Evolutionary conservation across 495 filamentous ascomycete genomes (phyloP).

Genomic region (Chaetomium cochliodes): DNA sequence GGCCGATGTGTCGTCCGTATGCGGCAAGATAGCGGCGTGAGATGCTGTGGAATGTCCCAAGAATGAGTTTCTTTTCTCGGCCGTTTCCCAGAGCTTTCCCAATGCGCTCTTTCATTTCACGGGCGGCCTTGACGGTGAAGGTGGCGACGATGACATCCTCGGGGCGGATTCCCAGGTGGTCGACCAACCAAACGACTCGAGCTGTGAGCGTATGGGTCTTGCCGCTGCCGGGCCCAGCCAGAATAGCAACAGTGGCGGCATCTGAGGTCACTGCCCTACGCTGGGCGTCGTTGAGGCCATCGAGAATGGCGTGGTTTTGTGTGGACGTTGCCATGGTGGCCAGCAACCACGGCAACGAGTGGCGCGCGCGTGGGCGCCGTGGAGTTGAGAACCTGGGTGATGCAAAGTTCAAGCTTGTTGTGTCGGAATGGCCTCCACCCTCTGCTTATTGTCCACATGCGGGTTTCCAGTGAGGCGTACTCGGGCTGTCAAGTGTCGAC

Average conservation of each 20-base stretch:
- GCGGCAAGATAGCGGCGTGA: constrained; percentile 78
- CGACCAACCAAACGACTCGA: constrained; percentile 89
- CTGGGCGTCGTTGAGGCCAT: constrained; percentile 82
- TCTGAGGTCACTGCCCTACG: constrained; percentile 77
- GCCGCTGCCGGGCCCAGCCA: constrained; percentile 78
- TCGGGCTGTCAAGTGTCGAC: constrained; percentile 3
- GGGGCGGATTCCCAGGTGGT: constrained; percentile 71
- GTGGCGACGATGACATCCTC: constrained; percentile 96
- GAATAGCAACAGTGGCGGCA: constrained; percentile 78
- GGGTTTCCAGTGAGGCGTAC: background rate
- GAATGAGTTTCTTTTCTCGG: constrained; percentile 71
- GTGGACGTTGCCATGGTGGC: constrained; percentile 16
- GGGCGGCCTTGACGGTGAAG: constrained; percentile 94
- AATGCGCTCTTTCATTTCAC: constrained; percentile 92
- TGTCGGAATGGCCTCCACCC: background rate
- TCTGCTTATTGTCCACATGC: background rate
- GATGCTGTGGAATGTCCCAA: constrained; percentile 97
- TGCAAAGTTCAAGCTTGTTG: too few species aligned
- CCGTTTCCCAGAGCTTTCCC: constrained; percentile 73
- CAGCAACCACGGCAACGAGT: background rate
- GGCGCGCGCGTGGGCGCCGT: background rate
- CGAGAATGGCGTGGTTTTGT: constrained; percentile 42
- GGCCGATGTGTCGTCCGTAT: constrained; percentile 83
- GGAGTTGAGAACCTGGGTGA: background rate
- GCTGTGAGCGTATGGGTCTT: constrained; percentile 98